phyloP scores from a whole-genome alignment of 306 rosid genomes.

The Comarum palustre region DNA sequence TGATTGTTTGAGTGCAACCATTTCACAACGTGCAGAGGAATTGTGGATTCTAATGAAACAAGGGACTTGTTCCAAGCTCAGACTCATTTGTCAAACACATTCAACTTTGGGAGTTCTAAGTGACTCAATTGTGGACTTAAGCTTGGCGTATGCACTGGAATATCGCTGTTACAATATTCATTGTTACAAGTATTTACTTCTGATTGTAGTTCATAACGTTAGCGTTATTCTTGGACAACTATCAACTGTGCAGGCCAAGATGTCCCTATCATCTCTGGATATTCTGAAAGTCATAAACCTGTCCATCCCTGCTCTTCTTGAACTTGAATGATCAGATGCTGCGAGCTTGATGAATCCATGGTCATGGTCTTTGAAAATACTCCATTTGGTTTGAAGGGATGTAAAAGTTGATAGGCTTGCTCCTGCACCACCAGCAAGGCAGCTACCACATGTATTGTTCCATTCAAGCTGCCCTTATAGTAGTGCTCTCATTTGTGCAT shows the following conservation, averaged over 20 bases:
- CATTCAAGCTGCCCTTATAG: conserved; percentile 70
- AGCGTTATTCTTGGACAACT: conserved; percentile 60
- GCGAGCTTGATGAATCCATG: no score
- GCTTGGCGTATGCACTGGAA: no score
- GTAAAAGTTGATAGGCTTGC: conserved; percentile 65
- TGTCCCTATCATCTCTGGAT: conserved; percentile 68
- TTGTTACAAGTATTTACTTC: background rate
- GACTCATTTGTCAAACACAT: no score
- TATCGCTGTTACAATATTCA: background rate
- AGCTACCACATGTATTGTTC: conserved; percentile 89
- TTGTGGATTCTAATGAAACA: no score
- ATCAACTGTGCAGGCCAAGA: conserved; percentile 72
- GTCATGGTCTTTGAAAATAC: conserved; percentile 65
- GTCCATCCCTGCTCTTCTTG: conserved; percentile 87
- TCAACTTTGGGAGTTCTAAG: no score
- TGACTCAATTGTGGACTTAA: no score
- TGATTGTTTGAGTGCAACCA: no score
- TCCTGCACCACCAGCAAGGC: conserved; percentile 91
- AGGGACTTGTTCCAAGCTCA: no score
- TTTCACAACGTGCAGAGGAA: no score
- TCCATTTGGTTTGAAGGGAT: conserved; percentile 69
- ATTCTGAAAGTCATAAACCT: conserved; percentile 72
- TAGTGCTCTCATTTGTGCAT: conserved; percentile 55
- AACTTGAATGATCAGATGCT: conserved; percentile 74
- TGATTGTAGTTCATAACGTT: conserved; percentile 46